Conservation (phyloP, 768 basidiomycete species). For the Rhodotorula babjevae region DNA sequence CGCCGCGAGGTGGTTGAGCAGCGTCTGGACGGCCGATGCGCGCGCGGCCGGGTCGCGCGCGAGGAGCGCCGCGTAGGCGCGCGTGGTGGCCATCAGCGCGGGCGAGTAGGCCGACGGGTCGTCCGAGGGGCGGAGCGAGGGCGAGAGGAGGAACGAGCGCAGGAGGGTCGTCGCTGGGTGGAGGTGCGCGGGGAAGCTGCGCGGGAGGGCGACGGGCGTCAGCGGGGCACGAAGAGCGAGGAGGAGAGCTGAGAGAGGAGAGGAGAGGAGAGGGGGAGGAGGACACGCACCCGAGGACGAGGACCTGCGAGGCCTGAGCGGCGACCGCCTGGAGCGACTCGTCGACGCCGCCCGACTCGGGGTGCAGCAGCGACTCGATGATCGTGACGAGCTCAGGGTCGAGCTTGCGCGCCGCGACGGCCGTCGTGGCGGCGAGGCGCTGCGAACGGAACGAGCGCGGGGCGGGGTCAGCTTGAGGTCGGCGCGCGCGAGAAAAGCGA, state of each 20-base stretch:
- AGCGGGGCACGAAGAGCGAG: too few relatives aligned
- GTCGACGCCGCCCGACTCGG: background rate
- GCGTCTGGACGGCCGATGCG: conserved; percentile 92
- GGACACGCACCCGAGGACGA: background rate
- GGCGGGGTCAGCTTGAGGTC: too few relatives aligned
- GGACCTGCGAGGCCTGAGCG: background rate
- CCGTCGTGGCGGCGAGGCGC: conserved; percentile 9
- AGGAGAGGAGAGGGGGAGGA: too few relatives aligned
- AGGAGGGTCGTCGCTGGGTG: background rate
- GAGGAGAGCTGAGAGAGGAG: too few relatives aligned
- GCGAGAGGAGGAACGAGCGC: conserved; percentile 1
- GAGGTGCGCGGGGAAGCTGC: background rate
- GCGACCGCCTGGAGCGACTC: conserved; percentile 12
- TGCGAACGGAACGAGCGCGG: too few relatives aligned
- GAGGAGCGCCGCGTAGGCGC: background rate
- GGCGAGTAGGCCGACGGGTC: background rate
- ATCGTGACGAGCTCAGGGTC: background rate
- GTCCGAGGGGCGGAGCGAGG: background rate
- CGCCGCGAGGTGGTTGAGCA: conserved; percentile 77
- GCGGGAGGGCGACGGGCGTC: too few relatives aligned
- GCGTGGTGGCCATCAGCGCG: background rate
- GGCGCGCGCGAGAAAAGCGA: too few relatives aligned
- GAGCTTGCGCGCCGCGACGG: conserved; percentile 9
- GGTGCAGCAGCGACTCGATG: conserved; percentile 25
- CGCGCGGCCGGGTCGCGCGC: conserved; percentile 65